phyloP scores from a whole-genome alignment of 495 filamentous ascomycete genomes.

The Podospora anserina region DNA sequence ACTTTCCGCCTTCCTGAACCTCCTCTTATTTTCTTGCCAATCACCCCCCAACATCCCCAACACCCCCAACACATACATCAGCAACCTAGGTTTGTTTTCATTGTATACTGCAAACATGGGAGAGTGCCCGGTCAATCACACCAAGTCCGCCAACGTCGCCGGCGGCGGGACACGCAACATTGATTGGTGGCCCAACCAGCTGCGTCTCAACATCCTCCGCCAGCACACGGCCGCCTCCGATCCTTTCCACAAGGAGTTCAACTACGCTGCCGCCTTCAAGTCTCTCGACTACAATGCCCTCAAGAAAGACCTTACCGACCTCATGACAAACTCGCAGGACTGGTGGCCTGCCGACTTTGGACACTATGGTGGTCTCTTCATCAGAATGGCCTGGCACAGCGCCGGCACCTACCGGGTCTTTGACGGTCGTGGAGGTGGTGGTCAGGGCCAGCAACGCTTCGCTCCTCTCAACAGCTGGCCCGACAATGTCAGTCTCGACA shows the following conservation, averaged over 20 bases:
- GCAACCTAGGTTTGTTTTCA: background rate
- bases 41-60: too few species aligned
- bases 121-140: constrained; percentile 49
- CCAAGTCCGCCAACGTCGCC: constrained; percentile 48
- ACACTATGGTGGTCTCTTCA: constrained; percentile 72
- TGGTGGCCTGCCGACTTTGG: constrained; percentile 77
- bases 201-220: constrained; percentile 67
- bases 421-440: constrained; percentile 69
- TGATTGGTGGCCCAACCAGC: constrained; percentile 68
- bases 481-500: constrained; percentile 72
- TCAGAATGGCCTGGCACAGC: constrained; percentile 76
- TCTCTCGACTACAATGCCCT: constrained; percentile 64
- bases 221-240: constrained; percentile 62
- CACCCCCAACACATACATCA: background rate
- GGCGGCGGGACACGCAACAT: constrained; percentile 59
- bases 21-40: background rate
- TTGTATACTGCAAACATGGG: constrained; percentile 23
- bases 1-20: background rate
- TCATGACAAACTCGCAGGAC: constrained; percentile 74
- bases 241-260: constrained; percentile 57
- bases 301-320: constrained; percentile 62
- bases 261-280: constrained; percentile 68
- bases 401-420: constrained; percentile 69
- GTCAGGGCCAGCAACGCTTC: constrained; percentile 69
- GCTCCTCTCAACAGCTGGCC: constrained; percentile 78